phyloP scores from a whole-genome alignment of 2,329 filamentous ascomycete genomes.

The Sarocladium kiliense region DNA sequence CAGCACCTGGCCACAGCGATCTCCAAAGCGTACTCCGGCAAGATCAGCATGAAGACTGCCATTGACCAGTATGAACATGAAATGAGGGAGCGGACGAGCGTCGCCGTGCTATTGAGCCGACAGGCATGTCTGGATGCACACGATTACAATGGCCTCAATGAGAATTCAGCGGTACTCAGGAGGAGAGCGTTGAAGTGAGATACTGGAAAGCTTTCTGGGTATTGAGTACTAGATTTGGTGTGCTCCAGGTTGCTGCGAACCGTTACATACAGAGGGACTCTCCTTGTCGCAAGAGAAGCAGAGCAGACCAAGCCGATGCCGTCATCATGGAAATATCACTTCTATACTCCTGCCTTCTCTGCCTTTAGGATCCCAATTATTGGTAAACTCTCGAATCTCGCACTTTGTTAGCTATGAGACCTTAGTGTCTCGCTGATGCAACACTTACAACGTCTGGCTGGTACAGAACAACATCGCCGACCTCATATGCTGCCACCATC shows the following conservation, averaged over 20 bases:
- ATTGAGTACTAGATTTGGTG: too few species aligned
- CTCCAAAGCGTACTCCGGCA: slow-evolving; percentile 13
- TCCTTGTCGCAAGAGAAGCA: too few species aligned
- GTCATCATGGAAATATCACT: neutral
- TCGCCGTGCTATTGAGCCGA: slow-evolving; percentile 24
- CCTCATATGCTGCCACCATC: too few species aligned
- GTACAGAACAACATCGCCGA: too few species aligned
- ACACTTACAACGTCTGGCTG: too few species aligned
- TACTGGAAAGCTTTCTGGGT: too few species aligned
- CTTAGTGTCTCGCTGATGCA: too few species aligned
- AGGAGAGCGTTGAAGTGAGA: slow-evolving; percentile 15
- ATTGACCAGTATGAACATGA: slow-evolving; percentile 25
- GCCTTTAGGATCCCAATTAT: neutral
- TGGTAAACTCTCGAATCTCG: too few species aligned
- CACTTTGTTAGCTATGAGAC: too few species aligned
- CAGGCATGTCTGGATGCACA: slow-evolving; percentile 28
- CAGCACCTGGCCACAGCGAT: slow-evolving; percentile 22
- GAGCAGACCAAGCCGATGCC: too few species aligned
- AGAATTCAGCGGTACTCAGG: slow-evolving; percentile 25
- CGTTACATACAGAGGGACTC: too few species aligned
- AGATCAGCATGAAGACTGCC: slow-evolving; percentile 11
- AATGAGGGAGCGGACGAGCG: slow-evolving; percentile 21
- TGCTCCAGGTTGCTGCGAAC: too few species aligned
- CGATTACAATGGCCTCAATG: slow-evolving; percentile 23
- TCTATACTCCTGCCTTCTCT: neutral